Evolutionary conservation across 176 grass and related monocot species (phyloP), one percentile per base, ranked within the genome.

Genomic region (Oryza australiensis): DNA sequence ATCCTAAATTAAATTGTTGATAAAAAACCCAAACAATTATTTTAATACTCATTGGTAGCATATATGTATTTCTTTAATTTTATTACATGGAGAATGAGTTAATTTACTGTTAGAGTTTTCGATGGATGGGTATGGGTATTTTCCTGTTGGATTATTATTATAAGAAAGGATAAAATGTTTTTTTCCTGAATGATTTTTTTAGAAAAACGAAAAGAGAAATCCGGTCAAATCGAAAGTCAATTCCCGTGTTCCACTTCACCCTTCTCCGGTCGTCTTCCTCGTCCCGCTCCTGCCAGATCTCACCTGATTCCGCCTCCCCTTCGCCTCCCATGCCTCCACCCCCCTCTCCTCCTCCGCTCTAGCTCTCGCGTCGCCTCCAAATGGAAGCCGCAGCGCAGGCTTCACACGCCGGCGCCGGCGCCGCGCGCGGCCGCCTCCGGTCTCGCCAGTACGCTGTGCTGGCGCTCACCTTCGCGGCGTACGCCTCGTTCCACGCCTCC

Each of bases 401-500:
- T 32, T 22, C 83, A 46, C 15, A 30, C 62, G 66, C 5, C 27
- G 68, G 34, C 20, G 73, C 80, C 62, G 66, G 3, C 27, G 68
- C 42, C 20, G 73, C 80, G 30, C 85, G 83, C 7, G 80, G 12
- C 14, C 75, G 9, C 18, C 76, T 95, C 40, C 72, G 90, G 29
- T 73, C 46, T 53, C 81, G 84, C 73, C 89, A 93, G 85, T 89
- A 84, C 76, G 69, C 73, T 14, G 82, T 71, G 75, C 90, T 98
- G 35, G 84, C 77, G 53, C 87, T 98, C 66, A 98, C 92, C 73
- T 98, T 95, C 73, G 77, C 86, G 15, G 85, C 95, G 3, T 95
- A 95, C 82, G 87, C 93, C 5, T 77, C 95, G 71, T 98, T 98
- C 86, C 95, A 98, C 82, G 95, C 92, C 76, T 98, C 95, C 22